Evolutionary conservation across 1,284 basidiomycete genomes (phyloP).

Genomic region (Cutaneotrichosporon mucoides): DNA sequence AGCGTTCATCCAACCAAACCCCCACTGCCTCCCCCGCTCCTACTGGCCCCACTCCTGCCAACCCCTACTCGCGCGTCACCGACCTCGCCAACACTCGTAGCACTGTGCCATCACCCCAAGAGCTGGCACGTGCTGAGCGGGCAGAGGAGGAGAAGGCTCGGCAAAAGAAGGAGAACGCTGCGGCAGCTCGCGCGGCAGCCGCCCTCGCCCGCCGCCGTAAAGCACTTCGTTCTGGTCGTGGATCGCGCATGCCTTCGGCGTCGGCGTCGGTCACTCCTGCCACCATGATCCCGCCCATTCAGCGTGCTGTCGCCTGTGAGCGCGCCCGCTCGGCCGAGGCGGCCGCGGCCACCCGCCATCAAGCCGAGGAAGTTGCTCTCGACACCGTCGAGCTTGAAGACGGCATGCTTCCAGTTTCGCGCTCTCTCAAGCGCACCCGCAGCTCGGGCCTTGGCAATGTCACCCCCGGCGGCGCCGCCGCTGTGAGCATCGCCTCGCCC

Average conservation of each 20-base stretch:
- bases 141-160: slow-evolving; percentile 29
- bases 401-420: slow-evolving; percentile 10
- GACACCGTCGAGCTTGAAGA: slow-evolving; percentile 19
- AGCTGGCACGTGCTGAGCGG: slow-evolving; percentile 25
- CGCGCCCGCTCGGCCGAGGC: slow-evolving; percentile 18
- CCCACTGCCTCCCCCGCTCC: slow-evolving; percentile 15
- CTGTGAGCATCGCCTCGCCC: slow-evolving; percentile 23
- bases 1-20: slow-evolving; percentile 16
- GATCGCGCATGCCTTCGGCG: slow-evolving; percentile 9
- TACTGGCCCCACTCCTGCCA: slow-evolving; percentile 9
- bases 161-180: slow-evolving; percentile 32
- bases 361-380: background rate
- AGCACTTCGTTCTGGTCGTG: slow-evolving; percentile 14
- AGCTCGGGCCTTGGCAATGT: slow-evolving; percentile 22
- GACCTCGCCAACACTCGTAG: slow-evolving; percentile 35
- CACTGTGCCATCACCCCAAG: slow-evolving; percentile 28
- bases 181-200: slow-evolving; percentile 26
- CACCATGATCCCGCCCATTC: slow-evolving; percentile 18
- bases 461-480: slow-evolving; percentile 9
- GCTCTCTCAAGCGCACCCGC: slow-evolving; percentile 30
- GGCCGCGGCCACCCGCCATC: slow-evolving; percentile 6
- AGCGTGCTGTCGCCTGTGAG: slow-evolving; percentile 20
- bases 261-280: slow-evolving; percentile 10
- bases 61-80: slow-evolving; percentile 32
- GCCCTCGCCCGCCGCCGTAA: slow-evolving; percentile 21